phyloP scores from a whole-genome alignment of 2,329 filamentous ascomycete species.

The Fonsecaea monophora region DNA sequence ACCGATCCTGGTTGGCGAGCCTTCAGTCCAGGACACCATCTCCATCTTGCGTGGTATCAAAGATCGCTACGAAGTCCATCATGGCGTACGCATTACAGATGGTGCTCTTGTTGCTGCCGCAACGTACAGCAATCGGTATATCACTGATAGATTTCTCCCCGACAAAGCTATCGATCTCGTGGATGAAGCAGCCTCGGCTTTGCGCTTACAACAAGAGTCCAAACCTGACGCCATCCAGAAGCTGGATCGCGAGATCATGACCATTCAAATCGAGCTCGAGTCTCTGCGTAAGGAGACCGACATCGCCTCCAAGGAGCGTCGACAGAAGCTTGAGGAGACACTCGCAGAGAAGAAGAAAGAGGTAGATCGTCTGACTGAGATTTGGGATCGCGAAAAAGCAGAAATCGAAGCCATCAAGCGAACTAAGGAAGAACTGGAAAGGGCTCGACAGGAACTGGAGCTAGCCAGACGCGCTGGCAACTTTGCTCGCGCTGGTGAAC shows the following conservation, averaged over 20 bases:
- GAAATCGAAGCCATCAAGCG: slow-evolving; percentile 89
- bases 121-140: slow-evolving; percentile 91
- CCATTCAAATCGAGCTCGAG: slow-evolving; percentile 94
- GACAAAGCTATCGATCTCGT: slow-evolving; percentile 98
- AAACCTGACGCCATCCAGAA: slow-evolving; percentile 94
- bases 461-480: slow-evolving; percentile 85
- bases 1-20: slow-evolving; percentile 91
- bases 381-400: slow-evolving; percentile 87
- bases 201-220: slow-evolving; percentile 92
- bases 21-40: slow-evolving; percentile 88
- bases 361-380: slow-evolving; percentile 73
- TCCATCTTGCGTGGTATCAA: slow-evolving; percentile 96
- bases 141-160: slow-evolving; percentile 92
- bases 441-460: slow-evolving; percentile 82
- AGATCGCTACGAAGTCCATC: slow-evolving; percentile 95
- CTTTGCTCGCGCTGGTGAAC: slow-evolving; percentile 87
- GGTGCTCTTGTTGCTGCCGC: slow-evolving; percentile 90
- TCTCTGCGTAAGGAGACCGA: slow-evolving; percentile 94
- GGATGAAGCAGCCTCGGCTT: slow-evolving; percentile 89
- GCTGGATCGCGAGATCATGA: slow-evolving; percentile 94
- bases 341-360: slow-evolving; percentile 80
- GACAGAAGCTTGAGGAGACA: slow-evolving; percentile 81
- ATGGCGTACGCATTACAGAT: slow-evolving; percentile 94
- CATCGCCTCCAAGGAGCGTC: slow-evolving; percentile 82
- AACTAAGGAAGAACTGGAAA: slow-evolving; percentile 86